A percentile compares a stretch with the other conserved stretches of the same genome.
phyloP scores from a whole-genome alignment of 129 eudicot genomes.

The Erigeron canadensis region DNA sequence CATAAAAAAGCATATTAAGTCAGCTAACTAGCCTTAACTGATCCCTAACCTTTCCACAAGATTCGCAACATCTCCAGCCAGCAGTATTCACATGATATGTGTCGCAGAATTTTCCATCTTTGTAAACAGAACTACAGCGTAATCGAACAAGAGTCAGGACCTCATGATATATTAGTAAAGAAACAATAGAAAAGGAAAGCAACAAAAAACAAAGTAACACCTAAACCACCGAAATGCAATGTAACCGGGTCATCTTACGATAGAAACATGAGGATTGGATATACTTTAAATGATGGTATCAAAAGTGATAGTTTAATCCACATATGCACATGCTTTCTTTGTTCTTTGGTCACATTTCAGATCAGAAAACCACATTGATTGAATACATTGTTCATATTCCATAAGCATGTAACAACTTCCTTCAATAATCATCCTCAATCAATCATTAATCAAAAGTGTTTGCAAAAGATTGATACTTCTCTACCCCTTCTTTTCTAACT shows the following conservation, averaged over 20 bases:
- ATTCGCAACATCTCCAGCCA: constrained; percentile 85
- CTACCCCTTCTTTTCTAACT: too few species aligned
- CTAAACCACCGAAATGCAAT: constrained; percentile 12
- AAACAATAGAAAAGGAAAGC: neutral
- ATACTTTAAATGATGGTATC: constrained; percentile 4
- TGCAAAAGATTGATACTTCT: neutral
- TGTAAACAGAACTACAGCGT: constrained; percentile 56
- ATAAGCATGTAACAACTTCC: constrained; percentile 25
- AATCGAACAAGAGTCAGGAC: constrained; percentile 21
- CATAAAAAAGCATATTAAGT: neutral
- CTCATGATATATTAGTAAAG: constrained; percentile 1
- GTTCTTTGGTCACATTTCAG: neutral
- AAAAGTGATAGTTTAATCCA: neutral
- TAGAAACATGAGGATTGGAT: neutral
- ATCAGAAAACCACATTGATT: constrained; percentile 9
- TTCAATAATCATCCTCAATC: neutral
- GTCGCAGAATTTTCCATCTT: constrained; percentile 81
- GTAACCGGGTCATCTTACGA: constrained; percentile 7
- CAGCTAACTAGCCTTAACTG: constrained; percentile 2
- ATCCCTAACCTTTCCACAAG: constrained; percentile 75
- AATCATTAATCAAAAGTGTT: constrained; percentile 16
- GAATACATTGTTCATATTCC: neutral
- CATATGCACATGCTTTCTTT: constrained; percentile 7
- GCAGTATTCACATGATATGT: constrained; percentile 68
- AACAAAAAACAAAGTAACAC: neutral